Evolutionary conservation across 2,329 filamentous ascomycete genomes (phyloP), one percentile per base, ranked within the genome.

Genomic region (Alternaria solani): DNA sequence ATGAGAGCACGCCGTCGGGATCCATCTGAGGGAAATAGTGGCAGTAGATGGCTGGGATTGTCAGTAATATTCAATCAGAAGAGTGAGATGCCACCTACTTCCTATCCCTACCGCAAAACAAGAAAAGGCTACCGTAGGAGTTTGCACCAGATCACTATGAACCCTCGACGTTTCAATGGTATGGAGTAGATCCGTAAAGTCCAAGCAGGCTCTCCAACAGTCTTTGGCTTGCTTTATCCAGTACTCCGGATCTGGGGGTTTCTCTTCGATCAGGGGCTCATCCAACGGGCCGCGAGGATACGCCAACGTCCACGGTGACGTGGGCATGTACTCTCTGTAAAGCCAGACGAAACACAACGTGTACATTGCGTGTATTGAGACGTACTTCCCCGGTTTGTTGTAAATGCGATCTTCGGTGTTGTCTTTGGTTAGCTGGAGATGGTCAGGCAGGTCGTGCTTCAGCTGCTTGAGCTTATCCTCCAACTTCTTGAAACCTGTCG

Each of bases 21-120:
- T 92, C 90, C 87, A 92, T 91, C 58, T 86, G 84, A 0, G 88
- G 88, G 57, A 92, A 92, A 69, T 88, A 86, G 44, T 83, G 81
- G 11, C 86, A 87, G 72, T 92, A 92, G 2, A 91, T 82, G 34
- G 88, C 81, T 78, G 39, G 0, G n/a, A 2, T 18, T 2, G 4
- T 68, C 23, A 69, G 65, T 43, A 8, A 3, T 42, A 8, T 5
- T 16, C 12, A 5, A 32, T 4, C 16, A 30, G 1, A 5, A 3
- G 6, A 39, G 23, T n/a, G 14, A 30, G 25, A 2, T 23, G 34
- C 2, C 12, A 68, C 76, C 64, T 70, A 79, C 78, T 87, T 16
- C 87, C 83, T 67, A 91, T 89, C 0, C 86, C 85, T 1, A 89
- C 88, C 11, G 85, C 86, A 82, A 89, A 92, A 39, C 90, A 82